Evolutionary conservation across 2,329 filamentous ascomycete genomes (phyloP).

Genomic region (Ramichloridium luteum): DNA sequence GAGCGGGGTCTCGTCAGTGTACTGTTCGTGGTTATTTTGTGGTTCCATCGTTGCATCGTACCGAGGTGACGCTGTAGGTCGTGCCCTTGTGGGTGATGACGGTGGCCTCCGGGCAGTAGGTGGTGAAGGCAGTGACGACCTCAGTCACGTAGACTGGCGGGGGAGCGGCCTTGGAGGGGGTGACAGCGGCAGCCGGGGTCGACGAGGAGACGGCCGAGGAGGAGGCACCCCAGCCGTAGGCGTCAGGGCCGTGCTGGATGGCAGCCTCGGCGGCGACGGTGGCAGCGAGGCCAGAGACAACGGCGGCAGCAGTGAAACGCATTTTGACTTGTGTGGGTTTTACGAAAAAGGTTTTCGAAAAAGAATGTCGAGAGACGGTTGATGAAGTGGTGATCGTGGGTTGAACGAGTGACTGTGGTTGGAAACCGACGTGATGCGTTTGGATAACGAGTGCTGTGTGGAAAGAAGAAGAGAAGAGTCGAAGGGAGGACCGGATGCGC

Average conservation of each 20-base stretch:
- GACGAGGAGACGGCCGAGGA: slow-evolving; percentile 5
- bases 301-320: slow-evolving; percentile 13
- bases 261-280: slow-evolving; percentile 7
- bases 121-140: slow-evolving; percentile 12
- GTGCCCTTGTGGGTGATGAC: slow-evolving; percentile 11
- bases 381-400: slow-evolving; percentile 5
- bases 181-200: slow-evolving; percentile 1
- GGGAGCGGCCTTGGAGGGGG: background rate
- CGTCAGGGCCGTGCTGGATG: slow-evolving; percentile 3
- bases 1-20: too few species aligned
- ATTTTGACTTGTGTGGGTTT: slow-evolving; percentile 13
- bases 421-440: slow-evolving; percentile 6
- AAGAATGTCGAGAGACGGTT: slow-evolving; percentile 1
- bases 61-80: slow-evolving; percentile 15
- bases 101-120: slow-evolving; percentile 14
- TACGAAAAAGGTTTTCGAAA: slow-evolving; percentile 3
- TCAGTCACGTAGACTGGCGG: slow-evolving; percentile 11
- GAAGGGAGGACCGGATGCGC: too few species aligned
- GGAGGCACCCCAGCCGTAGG: slow-evolving; percentile 1
- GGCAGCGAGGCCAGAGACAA: slow-evolving; percentile 11
- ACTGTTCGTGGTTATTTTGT: too few species aligned
- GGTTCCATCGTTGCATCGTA: too few species aligned
- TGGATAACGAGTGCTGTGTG: slow-evolving; percentile 5
- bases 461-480: slow-evolving; percentile 3
- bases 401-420: slow-evolving; percentile 11